These are phyloP conservation scores for Colletotrichum sansevieriae DNA, from an alignment of 2,329 filamentous ascomycete species.

Conservation along the genomic window DNA sequence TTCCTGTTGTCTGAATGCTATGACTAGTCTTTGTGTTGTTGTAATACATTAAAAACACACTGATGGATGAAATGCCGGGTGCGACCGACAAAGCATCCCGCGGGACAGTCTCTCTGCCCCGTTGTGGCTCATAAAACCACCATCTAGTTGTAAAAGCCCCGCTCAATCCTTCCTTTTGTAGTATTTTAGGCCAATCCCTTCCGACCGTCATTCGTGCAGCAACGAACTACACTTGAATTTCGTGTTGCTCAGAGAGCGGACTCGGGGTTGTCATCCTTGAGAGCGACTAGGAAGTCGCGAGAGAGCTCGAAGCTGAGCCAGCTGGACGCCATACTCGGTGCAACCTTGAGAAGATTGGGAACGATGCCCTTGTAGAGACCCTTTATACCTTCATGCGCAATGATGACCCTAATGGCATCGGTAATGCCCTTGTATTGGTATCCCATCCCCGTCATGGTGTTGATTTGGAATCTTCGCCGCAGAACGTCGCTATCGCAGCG, in stretches of 20 bases:
- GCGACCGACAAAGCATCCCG: constrained; percentile 7
- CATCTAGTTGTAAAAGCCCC: constrained; percentile 30
- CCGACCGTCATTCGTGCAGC: neutral
- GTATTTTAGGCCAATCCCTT: neutral
- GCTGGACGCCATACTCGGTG: constrained; percentile 97
- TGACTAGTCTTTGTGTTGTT: constrained; percentile 30
- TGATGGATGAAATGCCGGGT: constrained; percentile 27
- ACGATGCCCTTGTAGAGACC: constrained; percentile 97
- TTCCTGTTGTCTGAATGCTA: constrained; percentile 18
- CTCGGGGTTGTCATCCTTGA: constrained; percentile 60
- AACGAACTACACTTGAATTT: neutral
- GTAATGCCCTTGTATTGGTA: constrained; percentile 92
- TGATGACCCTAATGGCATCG: constrained; percentile 85
- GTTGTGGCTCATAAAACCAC: constrained; percentile 20
- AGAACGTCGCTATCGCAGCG: constrained; percentile 79
- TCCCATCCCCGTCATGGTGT: constrained; percentile 98
- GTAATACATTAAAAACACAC: constrained; percentile 41
- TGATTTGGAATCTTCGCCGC: constrained; percentile 95
- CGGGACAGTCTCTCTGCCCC: constrained; percentile 33
- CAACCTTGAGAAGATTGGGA: constrained; percentile 95
- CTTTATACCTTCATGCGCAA: constrained; percentile 83
- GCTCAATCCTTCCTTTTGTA: constrained; percentile 6
- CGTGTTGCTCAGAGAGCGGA: constrained; percentile 24
- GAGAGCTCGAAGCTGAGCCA: constrained; percentile 98
- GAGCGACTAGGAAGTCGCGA: constrained; percentile 82